Evolutionary conservation across 306 rosid species (phyloP), one percentile per base, ranked within the genome.

Genomic region (Purshia tridentata): DNA sequence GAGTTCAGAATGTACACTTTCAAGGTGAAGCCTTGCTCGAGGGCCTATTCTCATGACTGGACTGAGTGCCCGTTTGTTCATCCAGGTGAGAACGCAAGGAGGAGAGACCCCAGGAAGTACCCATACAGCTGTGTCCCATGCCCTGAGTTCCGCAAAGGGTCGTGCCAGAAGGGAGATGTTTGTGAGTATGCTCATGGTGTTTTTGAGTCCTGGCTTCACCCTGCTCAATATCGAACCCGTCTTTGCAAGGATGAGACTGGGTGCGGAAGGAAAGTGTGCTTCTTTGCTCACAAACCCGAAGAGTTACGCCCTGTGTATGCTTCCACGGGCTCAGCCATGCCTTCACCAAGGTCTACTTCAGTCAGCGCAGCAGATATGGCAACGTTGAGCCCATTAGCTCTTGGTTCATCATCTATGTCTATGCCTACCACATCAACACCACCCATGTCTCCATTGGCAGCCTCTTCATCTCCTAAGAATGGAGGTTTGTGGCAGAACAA

Each of bases 11-110:
- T 95, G 99, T 95, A 77, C 73, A 88, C 90, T 65, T 95, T 95
- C 92, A 95, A 95, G 88, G 96, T 95, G 85, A 95, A 95, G 88
- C 99, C 99, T 0, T 95, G 99, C 81, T 95, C 99, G 2, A 91
- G 99, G 89, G 99, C 99, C 4, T 95, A 95, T 75, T 89, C 99
- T 9, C 99, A 95, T 54, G 99, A 95, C 73, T 95, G 99, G 99
- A 95, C 99, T 0, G 99, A 95, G 87, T 95, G 99, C 56, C 99
- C 99, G 0, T 95, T 95, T 41, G 99, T 90, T 82, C 99, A 95
- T 72, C 99, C 99, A 0, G 99, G 99, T 20, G 99, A 95, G 95
- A 95, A 95, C 18, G 99, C 99, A 2, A 81, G 99, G 89, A 89
- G 99, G 70, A 88, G 99, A 75, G 99, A 95, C 95, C 99, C 99